phyloP scores from a whole-genome alignment of 345 rosid species.

The Theobroma cacao region DNA sequence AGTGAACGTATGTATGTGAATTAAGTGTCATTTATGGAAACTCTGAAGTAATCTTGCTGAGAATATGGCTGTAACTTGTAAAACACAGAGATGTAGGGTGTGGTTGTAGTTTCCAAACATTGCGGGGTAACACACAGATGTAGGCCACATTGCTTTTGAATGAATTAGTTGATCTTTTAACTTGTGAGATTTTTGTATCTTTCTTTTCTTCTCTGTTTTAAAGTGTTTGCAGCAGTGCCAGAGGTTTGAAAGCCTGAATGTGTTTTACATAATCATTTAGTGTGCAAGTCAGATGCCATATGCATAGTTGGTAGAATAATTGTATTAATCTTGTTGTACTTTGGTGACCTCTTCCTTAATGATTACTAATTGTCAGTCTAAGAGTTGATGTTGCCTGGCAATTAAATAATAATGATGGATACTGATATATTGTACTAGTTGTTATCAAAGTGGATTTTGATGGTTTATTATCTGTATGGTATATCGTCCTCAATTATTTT shows the following conservation, averaged over 20 bases:
- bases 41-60: too few species aligned
- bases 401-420: too few species aligned
- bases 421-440: too few species aligned
- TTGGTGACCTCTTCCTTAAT: not conserved
- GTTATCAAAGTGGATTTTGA: too few species aligned
- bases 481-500: too few species aligned
- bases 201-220: not conserved
- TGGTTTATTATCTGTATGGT: too few species aligned
- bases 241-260: not conserved
- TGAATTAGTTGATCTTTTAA: not conserved
- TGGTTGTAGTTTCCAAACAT: too few species aligned
- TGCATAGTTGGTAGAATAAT: not conserved
- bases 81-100: too few species aligned
- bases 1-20: too few species aligned
- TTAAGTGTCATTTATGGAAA: too few species aligned
- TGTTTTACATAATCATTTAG: not conserved
- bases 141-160: not conserved
- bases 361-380: not conserved
- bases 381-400: not conserved
- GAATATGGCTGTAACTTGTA: too few species aligned
- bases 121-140: too few species aligned
- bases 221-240: not conserved
- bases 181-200: not conserved
- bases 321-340: not conserved
- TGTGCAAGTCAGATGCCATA: not conserved